Conservation (phyloP, 306 rosid genomes). For the Albizia julibrissin region DNA sequence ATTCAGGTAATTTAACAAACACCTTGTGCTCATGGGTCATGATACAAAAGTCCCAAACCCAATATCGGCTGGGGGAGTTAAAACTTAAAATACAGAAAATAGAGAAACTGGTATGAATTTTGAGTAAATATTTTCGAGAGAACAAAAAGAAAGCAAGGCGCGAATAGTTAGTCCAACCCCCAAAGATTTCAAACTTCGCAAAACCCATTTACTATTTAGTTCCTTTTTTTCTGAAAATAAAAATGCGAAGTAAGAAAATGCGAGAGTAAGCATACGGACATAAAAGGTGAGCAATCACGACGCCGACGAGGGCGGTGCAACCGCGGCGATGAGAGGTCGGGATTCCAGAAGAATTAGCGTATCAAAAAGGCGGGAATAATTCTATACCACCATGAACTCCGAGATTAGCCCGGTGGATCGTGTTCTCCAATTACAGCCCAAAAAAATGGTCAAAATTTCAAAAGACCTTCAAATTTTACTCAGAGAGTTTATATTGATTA, state of each 20-base stretch:
- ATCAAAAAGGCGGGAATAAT: constrained; percentile 3
- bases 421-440: not conserved
- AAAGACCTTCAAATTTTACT: too few species aligned
- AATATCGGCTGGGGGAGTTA: not conserved
- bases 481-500: too few species aligned
- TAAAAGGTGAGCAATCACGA: not conserved
- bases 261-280: not conserved
- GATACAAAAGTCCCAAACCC: not conserved
- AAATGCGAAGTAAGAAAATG: not conserved
- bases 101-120: not conserved
- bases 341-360: not conserved
- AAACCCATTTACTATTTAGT: not conserved
- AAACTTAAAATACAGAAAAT: not conserved
- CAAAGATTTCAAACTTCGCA: not conserved
- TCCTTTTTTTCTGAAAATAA: not conserved
- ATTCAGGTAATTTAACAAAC: constrained; percentile 37
- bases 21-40: constrained; percentile 5
- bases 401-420: not conserved
- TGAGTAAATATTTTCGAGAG: not conserved
- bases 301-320: not conserved
- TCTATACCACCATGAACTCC: not conserved
- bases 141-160: not conserved
- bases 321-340: not conserved
- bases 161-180: not conserved
- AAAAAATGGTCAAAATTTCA: too few species aligned